phyloP scores from a whole-genome alignment of 441 rosid species.

The Hura crepitans region DNA sequence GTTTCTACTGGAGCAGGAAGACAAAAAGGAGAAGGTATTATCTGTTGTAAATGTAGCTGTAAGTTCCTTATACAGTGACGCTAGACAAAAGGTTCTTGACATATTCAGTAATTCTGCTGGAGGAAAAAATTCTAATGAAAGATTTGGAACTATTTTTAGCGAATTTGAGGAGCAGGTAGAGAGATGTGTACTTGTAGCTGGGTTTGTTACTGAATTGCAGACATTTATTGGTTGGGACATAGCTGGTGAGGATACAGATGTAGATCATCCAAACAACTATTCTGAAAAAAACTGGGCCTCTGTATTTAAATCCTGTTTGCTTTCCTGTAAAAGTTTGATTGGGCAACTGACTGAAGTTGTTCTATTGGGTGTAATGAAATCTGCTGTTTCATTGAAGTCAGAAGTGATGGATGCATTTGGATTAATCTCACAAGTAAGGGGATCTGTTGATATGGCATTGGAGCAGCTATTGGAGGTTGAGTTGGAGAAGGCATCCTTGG shows the following conservation, averaged over 20 bases:
- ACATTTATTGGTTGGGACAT: slow-evolving; percentile 45
- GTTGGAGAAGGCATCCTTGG: slow-evolving; percentile 72
- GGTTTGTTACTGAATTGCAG: slow-evolving; percentile 58
- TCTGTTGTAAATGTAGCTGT: slow-evolving; percentile 57
- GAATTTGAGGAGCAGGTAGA: slow-evolving; percentile 83
- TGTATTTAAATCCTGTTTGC: slow-evolving; percentile 53
- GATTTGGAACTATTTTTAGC: slow-evolving; percentile 45
- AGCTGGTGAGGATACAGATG: slow-evolving; percentile 31
- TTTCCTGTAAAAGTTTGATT: slow-evolving; percentile 57
- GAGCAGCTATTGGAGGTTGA: slow-evolving; percentile 82
- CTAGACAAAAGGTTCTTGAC: slow-evolving; percentile 50
- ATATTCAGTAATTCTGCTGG: slow-evolving; percentile 40
- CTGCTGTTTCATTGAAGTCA: slow-evolving; percentile 67
- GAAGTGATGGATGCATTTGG: slow-evolving; percentile 92
- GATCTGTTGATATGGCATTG: slow-evolving; percentile 74
- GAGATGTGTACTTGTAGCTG: slow-evolving; percentile 64
- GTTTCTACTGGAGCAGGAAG: slow-evolving; percentile 41
- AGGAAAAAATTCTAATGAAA: slow-evolving; percentile 40
- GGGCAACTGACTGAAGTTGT: slow-evolving; percentile 69
- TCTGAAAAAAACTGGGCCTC: slow-evolving; percentile 61
- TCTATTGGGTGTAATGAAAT: slow-evolving; percentile 65
- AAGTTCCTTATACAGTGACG: slow-evolving; percentile 59
- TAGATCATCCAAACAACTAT: slow-evolving; percentile 32
- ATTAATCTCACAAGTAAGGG: slow-evolving; percentile 74
- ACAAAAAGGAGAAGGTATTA: slow-evolving; percentile 61